phyloP scores from a whole-genome alignment of 1,139 yeast species.

The Lodderomyces margitis region DNA sequence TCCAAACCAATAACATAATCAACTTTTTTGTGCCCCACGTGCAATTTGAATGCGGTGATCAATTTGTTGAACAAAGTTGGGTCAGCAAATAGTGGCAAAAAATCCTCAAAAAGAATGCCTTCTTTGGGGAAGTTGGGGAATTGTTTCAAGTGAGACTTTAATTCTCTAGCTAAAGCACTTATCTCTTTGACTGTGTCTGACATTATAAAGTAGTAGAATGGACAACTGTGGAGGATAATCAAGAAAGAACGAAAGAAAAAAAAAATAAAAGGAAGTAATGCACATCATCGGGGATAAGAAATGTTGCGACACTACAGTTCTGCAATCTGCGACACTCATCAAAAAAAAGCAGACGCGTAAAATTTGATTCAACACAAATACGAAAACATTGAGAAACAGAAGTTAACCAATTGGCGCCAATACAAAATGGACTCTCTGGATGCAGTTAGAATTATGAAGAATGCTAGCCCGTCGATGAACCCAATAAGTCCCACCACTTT shows the following conservation, averaged over 20 bases:
- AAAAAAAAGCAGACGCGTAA: too few relatives aligned
- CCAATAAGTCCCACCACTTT: neutral
- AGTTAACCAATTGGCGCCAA: neutral
- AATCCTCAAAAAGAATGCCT: slow-evolving; percentile 95
- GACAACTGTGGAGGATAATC: neutral
- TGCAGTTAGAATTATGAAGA: neutral
- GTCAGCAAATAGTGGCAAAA: slow-evolving; percentile 84
- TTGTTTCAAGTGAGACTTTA: slow-evolving; percentile 67
- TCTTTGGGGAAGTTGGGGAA: slow-evolving; percentile 91
- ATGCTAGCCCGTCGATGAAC: neutral
- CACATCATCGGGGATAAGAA: slow-evolving; percentile 3
- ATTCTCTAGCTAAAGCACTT: slow-evolving; percentile 52
- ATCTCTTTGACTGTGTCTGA: slow-evolving; percentile 23
- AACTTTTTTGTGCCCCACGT: slow-evolving; percentile 64
- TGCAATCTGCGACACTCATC: neutral
- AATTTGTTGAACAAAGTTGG: slow-evolving; percentile 80
- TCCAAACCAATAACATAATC: slow-evolving; percentile 94
- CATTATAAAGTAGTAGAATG: slow-evolving; percentile 8
- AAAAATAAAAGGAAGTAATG: neutral
- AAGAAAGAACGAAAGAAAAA: neutral
- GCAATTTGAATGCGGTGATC: slow-evolving; percentile 76
- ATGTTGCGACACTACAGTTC: slow-evolving; percentile 4
- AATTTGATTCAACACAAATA: neutral
- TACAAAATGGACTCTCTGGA: neutral
- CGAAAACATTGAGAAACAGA: neutral